These are phyloP conservation scores for Aspergillus biplanus DNA, from an alignment of 495 filamentous ascomycete species.

Conservation along the genomic window DNA sequence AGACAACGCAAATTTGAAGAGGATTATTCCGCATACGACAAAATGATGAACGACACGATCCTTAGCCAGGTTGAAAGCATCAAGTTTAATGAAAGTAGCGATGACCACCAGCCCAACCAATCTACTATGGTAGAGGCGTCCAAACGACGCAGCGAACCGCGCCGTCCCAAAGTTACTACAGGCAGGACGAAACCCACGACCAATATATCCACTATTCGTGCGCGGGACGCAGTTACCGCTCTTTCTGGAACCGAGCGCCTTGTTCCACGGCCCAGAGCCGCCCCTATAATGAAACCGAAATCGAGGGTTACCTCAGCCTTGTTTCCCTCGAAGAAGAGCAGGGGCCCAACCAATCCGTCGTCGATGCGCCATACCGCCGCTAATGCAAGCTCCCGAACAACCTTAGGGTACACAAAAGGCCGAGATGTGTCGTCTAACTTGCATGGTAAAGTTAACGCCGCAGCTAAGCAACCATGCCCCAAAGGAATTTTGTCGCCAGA, in stretches of 20 bases:
- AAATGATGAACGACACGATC: conserved; percentile 62
- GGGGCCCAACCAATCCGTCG: conserved; percentile 50
- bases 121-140: conserved; percentile 16
- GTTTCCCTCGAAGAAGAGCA: conserved; percentile 47
- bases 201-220: conserved; percentile 48
- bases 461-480: conserved; percentile 24
- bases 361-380: conserved; percentile 64
- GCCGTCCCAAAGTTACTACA: conserved; percentile 35
- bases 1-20: conserved; percentile 64
- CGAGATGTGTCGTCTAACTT: conserved; percentile 60
- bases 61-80: conserved; percentile 62
- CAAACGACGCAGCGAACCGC: conserved; percentile 29
- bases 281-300: conserved; percentile 46
- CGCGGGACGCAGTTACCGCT: conserved; percentile 59
- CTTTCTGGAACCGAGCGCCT: conserved; percentile 47
- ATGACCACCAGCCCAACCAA: conserved; percentile 30
- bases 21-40: conserved; percentile 45
- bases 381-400: conserved; percentile 68
- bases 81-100: conserved; percentile 49
- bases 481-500: conserved; percentile 42
- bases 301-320: conserved; percentile 37
- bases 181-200: conserved; percentile 28
- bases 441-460: conserved; percentile 30
- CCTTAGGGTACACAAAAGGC: conserved; percentile 80
- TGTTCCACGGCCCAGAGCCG: conserved; percentile 39